Percentiles rank a stretch among this genome's conserved stretches.
Evolutionary conservation across 1,284 basidiomycete genomes (phyloP).

Genomic region (Mycosarcoma mackinlayi): DNA sequence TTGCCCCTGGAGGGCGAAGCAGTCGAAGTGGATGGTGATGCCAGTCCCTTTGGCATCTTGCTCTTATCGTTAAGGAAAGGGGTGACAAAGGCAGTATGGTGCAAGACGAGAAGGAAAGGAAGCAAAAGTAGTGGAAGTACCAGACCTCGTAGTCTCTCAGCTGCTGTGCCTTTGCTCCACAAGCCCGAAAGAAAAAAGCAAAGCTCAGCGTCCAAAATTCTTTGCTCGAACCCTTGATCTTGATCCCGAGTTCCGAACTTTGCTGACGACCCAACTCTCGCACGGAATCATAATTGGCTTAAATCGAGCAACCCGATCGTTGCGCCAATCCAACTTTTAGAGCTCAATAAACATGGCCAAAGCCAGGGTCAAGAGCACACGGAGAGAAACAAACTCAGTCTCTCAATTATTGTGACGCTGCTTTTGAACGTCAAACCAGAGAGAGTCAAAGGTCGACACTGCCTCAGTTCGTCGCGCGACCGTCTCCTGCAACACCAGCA

Average conservation of each 20-base stretch:
- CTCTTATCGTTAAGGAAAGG: not conserved
- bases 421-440: not conserved
- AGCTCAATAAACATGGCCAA: not conserved
- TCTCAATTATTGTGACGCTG: too few species aligned
- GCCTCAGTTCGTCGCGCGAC: slow-evolving; percentile 31
- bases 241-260: slow-evolving; percentile 9
- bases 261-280: not conserved
- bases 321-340: not conserved
- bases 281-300: not conserved
- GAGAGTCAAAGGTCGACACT: not conserved
- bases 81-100: slow-evolving; percentile 1
- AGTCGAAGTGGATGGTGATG: slow-evolving; percentile 20
- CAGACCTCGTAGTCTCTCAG: too few species aligned
- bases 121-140: too few species aligned
- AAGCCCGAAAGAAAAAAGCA: not conserved
- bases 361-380: too few species aligned
- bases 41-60: slow-evolving; percentile 19
- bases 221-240: slow-evolving; percentile 13
- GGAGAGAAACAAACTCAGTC: slow-evolving; percentile 1
- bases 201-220: slow-evolving; percentile 3
- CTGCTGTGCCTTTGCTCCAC: too few species aligned
- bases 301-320: too few species aligned
- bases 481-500: slow-evolving; percentile 34
- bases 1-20: slow-evolving; percentile 12
- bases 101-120: not conserved